These are phyloP conservation scores for Solanum ossicruentum DNA, from an alignment of 257 asterid species.

Conservation along the genomic window DNA sequence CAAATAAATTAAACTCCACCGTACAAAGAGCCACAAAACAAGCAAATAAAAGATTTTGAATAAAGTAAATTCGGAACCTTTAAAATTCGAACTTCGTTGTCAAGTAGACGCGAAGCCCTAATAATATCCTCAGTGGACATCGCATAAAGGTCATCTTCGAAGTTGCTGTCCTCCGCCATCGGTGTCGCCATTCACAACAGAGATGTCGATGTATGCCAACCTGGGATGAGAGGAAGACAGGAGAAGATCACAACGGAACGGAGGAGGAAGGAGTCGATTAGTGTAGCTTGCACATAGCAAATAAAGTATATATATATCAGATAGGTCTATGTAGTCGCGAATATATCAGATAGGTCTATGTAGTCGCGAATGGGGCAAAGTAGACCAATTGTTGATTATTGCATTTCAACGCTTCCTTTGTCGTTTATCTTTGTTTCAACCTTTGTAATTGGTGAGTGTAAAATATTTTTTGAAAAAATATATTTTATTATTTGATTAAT, in stretches of 20 bases:
- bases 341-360: too few relatives aligned
- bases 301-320: too few relatives aligned
- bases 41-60: neutral
- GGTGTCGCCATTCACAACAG: constrained; percentile 34
- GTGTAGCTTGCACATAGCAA: neutral
- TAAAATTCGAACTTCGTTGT: constrained; percentile 61
- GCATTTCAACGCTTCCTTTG: neutral
- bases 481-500: too few relatives aligned
- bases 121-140: constrained; percentile 72
- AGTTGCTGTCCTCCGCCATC: constrained; percentile 63
- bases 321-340: neutral
- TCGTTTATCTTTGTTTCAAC: neutral
- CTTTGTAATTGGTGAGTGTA: neutral
- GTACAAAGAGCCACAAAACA: neutral
- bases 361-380: neutral
- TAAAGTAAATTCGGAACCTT: constrained; percentile 28
- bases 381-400: neutral
- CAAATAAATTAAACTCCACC: neutral
- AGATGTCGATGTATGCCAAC: neutral
- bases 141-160: constrained; percentile 61
- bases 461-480: too few relatives aligned
- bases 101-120: constrained; percentile 80
- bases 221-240: neutral
- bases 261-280: neutral
- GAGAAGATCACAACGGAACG: neutral